phyloP scores from a whole-genome alignment of 192 early-diverging fungal species.

The Pilaira anomala region DNA sequence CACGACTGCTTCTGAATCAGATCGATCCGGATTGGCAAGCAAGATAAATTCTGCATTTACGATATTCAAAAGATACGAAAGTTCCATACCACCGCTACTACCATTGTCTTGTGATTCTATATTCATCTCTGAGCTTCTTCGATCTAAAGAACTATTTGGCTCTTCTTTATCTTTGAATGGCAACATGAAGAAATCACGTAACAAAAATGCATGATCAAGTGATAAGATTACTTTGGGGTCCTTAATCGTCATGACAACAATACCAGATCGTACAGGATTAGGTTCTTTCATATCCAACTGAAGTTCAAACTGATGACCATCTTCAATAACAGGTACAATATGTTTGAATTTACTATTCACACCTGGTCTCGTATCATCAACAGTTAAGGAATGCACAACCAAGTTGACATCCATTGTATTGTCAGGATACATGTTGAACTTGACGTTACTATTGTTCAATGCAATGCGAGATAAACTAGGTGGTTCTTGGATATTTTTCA shows the following conservation, averaged over 20 bases:
- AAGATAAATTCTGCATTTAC: constrained; percentile 81
- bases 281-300: constrained; percentile 41
- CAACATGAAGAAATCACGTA: constrained; percentile 74
- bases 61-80: constrained; percentile 78
- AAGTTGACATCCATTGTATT: constrained; percentile 67
- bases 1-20: constrained; percentile 85
- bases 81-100: constrained; percentile 22
- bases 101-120: neutral
- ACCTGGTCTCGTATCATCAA: constrained; percentile 77
- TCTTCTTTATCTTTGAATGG: constrained; percentile 40
- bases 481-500: constrained; percentile 45
- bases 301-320: constrained; percentile 62
- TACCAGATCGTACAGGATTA: constrained; percentile 43
- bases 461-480: constrained; percentile 53
- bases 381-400: constrained; percentile 64
- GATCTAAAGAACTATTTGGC: neutral
- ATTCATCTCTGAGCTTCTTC: neutral
- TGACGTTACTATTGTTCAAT: constrained; percentile 47
- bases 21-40: constrained; percentile 66
- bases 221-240: constrained; percentile 81
- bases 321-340: constrained; percentile 66
- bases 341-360: constrained; percentile 79
- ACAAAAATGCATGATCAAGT: constrained; percentile 80
- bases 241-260: constrained; percentile 73
- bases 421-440: constrained; percentile 56